Evolutionary conservation across 495 filamentous ascomycete genomes (phyloP).

Genomic region (Penicillium macrosclerotiorum): DNA sequence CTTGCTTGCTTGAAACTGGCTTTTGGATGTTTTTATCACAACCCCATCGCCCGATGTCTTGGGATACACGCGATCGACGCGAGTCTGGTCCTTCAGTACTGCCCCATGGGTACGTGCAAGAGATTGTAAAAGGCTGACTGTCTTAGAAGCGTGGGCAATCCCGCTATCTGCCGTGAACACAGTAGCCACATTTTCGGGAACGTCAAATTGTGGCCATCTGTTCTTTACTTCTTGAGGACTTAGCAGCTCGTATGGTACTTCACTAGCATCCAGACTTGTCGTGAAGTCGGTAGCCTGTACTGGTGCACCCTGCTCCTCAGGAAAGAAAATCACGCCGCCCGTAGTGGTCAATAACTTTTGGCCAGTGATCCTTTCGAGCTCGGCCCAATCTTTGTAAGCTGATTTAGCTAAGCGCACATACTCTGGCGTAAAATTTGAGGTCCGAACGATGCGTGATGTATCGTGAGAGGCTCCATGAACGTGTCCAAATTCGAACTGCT

Average conservation of each 20-base stretch:
- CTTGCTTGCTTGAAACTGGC: slow-evolving; percentile 20
- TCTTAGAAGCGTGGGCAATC: slow-evolving; percentile 24
- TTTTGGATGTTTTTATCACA: slow-evolving; percentile 25
- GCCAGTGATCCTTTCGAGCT: slow-evolving; percentile 11
- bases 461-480: slow-evolving; percentile 21
- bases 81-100: slow-evolving; percentile 22
- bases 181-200: slow-evolving; percentile 22
- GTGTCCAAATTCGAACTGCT: slow-evolving; percentile 21
- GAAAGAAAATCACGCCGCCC: slow-evolving; percentile 23
- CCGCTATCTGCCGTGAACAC: slow-evolving; percentile 27
- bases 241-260: slow-evolving; percentile 25
- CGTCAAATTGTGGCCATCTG: slow-evolving; percentile 28
- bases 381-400: slow-evolving; percentile 21
- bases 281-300: slow-evolving; percentile 12
- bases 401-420: slow-evolving; percentile 16
- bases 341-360: slow-evolving; percentile 19
- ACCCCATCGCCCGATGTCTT: slow-evolving; percentile 9
- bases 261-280: slow-evolving; percentile 11
- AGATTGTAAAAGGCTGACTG: slow-evolving; percentile 21
- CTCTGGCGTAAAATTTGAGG: slow-evolving; percentile 15
- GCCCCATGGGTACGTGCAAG: slow-evolving; percentile 22
- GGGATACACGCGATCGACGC: slow-evolving; percentile 22
- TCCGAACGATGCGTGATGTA: slow-evolving; percentile 20
- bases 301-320: slow-evolving; percentile 12
- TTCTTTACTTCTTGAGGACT: slow-evolving; percentile 22